Base-by-base conservation (phyloP, 805 yeast species). In the Naumovozyma castellii region DNA sequence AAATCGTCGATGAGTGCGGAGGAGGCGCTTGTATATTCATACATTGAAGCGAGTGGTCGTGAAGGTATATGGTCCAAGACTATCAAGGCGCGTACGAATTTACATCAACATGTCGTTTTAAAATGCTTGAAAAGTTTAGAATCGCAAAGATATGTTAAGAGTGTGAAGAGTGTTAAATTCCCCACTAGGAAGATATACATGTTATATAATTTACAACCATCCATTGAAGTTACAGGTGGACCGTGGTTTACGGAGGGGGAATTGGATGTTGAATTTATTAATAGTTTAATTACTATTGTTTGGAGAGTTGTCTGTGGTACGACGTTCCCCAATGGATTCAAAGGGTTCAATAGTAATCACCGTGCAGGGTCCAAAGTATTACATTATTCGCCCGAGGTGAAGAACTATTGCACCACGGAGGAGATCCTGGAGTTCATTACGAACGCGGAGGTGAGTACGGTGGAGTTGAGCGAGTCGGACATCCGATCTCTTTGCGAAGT, bases 211-310 rank as follows among this genome's bases (percentile, higher is more conserved):
- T 67, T 92, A 48, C 95, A 87, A 57, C 98, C 98, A 4, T 82
- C 94, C 3, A 80, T 85, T 25, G 97, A 90, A 49, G 92, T 92
- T 30, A 92, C 97, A 0, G 98, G 98, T 47, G 98, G 98, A 4
- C 97, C 97, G 3, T 92, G 98, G 98, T 92, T 88, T 57, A 87
- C 97, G 0, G 98, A 92, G 57, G 78, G 88, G 28, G 97, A 92
- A 61, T 69, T 92, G 42, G 98, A 92, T 57, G 78, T 86, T 2
- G 97, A 90, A 61, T 92, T 92, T 54, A 88, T 92, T 43, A 90
- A 85, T 48, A 77, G 86, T 36, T 65, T 92, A 40, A 61, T 85
- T 48, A 77, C 85, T 16, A 88, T 88, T 33, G 78, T 88, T 5
- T 92, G 97, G 95, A 71, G 92, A 49, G 90, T 67, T 60, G 79